Conservation (phyloP, 805 yeast genomes). For the Schwanniomyces polymorphus region DNA sequence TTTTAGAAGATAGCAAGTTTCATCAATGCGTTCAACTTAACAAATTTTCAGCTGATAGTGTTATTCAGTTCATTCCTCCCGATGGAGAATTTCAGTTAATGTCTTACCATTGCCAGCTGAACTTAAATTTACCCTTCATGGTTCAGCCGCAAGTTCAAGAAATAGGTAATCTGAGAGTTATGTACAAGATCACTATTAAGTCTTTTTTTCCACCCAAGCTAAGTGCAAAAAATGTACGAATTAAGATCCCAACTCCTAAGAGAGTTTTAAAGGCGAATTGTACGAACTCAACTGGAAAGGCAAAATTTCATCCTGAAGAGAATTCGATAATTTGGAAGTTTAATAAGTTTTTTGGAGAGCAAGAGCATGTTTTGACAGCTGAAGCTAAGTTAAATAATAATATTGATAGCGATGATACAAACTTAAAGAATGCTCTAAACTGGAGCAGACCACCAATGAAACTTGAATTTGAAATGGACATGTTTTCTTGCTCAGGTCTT, state of each 20-base stretch:
- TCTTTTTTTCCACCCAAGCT: slow-evolving; percentile 61
- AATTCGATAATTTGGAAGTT: slow-evolving; percentile 69
- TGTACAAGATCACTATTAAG: slow-evolving; percentile 59
- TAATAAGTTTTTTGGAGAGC: slow-evolving; percentile 64
- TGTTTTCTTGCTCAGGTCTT: slow-evolving; percentile 77
- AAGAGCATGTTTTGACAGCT: slow-evolving; percentile 60
- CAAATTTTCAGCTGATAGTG: slow-evolving; percentile 62
- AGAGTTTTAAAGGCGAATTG: slow-evolving; percentile 25
- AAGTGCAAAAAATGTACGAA: slow-evolving; percentile 60
- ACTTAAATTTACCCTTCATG: slow-evolving; percentile 68
- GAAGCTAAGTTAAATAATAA: slow-evolving; percentile 36
- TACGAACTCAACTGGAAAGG: slow-evolving; percentile 62
- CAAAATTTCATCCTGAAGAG: slow-evolving; percentile 67
- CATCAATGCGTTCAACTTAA: slow-evolving; percentile 83
- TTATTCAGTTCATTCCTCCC: slow-evolving; percentile 78
- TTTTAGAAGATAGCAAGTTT: slow-evolving; percentile 75
- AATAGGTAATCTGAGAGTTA: slow-evolving; percentile 45
- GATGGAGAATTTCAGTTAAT: slow-evolving; percentile 85
- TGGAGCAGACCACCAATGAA: slow-evolving; percentile 81
- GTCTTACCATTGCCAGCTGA: slow-evolving; percentile 54
- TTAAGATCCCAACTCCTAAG: slow-evolving; percentile 68
- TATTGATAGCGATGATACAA: slow-evolving; percentile 15
- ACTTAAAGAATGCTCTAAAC: slow-evolving; percentile 11
- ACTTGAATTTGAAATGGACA: slow-evolving; percentile 64
- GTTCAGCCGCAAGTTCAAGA: slow-evolving; percentile 55